Conservation (phyloP, 176 grass and related monocot species). For the Triticum timopheevii region DNA sequence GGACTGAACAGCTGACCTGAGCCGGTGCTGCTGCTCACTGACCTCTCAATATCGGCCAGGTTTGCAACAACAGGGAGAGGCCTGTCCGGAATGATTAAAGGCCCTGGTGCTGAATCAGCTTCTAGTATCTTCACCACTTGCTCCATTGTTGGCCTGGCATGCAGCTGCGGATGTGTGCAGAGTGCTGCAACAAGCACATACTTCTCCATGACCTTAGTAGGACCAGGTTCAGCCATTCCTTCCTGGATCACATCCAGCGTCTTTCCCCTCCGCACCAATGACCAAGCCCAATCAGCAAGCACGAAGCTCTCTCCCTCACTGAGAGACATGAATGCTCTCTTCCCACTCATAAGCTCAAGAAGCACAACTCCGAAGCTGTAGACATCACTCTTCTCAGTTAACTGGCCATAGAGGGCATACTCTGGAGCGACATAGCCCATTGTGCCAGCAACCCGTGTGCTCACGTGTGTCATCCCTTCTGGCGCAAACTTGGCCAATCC, state of each 20-base stretch:
- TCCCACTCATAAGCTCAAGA: constrained; percentile 90
- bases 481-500: constrained; percentile 91
- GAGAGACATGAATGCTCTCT: constrained; percentile 71
- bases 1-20: constrained; percentile 75
- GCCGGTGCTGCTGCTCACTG: constrained; percentile 57
- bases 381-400: constrained; percentile 96
- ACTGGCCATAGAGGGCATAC: constrained; percentile 85
- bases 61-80: constrained; percentile 62
- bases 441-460: constrained; percentile 84
- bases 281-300: constrained; percentile 90
- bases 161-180: constrained; percentile 83
- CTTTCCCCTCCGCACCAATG: constrained; percentile 58
- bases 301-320: constrained; percentile 77
- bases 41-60: constrained; percentile 77
- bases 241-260: constrained; percentile 77
- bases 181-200: constrained; percentile 71
- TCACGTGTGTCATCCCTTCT: constrained; percentile 93
- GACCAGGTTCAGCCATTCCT: constrained; percentile 67
- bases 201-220: constrained; percentile 77
- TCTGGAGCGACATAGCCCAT: constrained; percentile 89
- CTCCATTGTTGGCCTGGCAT: constrained; percentile 91
- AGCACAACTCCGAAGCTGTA: constrained; percentile 88
- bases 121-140: constrained; percentile 90
- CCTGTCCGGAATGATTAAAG: constrained; percentile 63
- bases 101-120: constrained; percentile 47